A percentile compares a stretch with the other conserved stretches of the same genome.
Evolutionary conservation across 331 rosid genomes (phyloP).

Genomic region (Phaseolus coccineus): DNA sequence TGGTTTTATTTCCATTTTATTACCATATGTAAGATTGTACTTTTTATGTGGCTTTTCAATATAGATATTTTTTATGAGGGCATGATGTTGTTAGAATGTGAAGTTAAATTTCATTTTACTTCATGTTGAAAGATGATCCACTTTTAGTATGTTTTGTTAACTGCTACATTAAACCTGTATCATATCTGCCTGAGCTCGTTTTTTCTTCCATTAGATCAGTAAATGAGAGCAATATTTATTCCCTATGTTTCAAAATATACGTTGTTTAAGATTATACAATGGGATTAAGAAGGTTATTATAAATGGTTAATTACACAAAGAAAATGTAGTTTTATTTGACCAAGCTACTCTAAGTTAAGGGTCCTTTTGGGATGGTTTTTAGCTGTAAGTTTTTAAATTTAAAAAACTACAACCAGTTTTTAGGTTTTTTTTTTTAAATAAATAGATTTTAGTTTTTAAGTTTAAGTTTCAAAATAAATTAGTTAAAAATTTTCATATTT

Average conservation of each 20-base stretch:
- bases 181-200: conserved; percentile 16
- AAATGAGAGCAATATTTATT: neutral
- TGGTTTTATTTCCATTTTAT: conserved; percentile 24
- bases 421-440: no score
- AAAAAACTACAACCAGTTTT: no score
- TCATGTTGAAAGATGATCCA: neutral
- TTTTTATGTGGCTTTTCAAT: neutral
- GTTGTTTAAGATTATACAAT: neutral
- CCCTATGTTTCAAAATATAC: neutral
- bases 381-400: no score
- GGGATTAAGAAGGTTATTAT: neutral
- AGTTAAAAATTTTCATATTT: no score
- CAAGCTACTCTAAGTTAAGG: conserved; percentile 4
- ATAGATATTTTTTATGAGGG: conserved; percentile 10
- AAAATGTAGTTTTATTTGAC: neutral
- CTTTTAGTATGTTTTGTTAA: conserved; percentile 2
- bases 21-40: conserved; percentile 8
- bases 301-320: neutral
- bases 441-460: no score
- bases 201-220: conserved; percentile 4
- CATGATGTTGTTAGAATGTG: conserved; percentile 11
- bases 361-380: no score
- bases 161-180: conserved; percentile 5
- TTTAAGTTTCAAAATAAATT: no score
- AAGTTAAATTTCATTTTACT: conserved; percentile 21